phyloP scores from a whole-genome alignment of 2,329 filamentous ascomycete genomes.

The Pseudogymnoascus sp. region DNA sequence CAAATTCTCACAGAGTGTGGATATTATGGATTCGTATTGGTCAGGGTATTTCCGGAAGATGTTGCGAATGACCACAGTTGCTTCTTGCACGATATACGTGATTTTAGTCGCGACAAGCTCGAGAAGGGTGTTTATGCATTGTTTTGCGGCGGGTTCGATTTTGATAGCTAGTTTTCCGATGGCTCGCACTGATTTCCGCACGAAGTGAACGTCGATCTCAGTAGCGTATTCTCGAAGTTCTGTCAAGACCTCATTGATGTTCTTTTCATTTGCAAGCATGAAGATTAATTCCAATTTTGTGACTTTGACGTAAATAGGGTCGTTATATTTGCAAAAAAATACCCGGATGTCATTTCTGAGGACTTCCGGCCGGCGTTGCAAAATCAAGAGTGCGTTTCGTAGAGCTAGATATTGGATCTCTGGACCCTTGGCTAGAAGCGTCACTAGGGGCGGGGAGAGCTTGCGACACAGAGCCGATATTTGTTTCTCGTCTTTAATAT shows the following conservation, averaged over 20 bases:
- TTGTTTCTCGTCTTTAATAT: slow-evolving; percentile 85
- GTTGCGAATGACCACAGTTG: slow-evolving; percentile 95
- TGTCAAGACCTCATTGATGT: slow-evolving; percentile 89
- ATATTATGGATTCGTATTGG: slow-evolving; percentile 96
- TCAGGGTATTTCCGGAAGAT: slow-evolving; percentile 99
- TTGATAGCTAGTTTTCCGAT: slow-evolving; percentile 98
- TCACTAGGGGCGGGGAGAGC: slow-evolving; percentile 88
- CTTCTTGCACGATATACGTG: slow-evolving; percentile 97
- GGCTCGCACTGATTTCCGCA: slow-evolving; percentile 91
- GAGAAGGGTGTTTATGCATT: slow-evolving; percentile 86
- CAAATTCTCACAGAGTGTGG: slow-evolving; percentile 87
- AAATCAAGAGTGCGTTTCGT: slow-evolving; percentile 83
- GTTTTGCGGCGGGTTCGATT: slow-evolving; percentile 84
- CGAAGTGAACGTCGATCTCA: slow-evolving; percentile 97
- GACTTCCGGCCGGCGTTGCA: slow-evolving; percentile 88
- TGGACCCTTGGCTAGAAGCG: slow-evolving; percentile 86
- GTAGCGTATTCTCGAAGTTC: slow-evolving; percentile 95
- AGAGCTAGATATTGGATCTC: slow-evolving; percentile 98
- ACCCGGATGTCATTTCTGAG: slow-evolving; percentile 93
- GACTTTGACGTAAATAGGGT: slow-evolving; percentile 98
- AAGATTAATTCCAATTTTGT: slow-evolving; percentile 98
- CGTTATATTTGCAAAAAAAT: slow-evolving; percentile 99
- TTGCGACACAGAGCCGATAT: slow-evolving; percentile 82
- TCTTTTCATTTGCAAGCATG: slow-evolving; percentile 92
- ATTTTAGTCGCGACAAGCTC: slow-evolving; percentile 96